Evolutionary conservation across 2,329 filamentous ascomycete genomes (phyloP).

Genomic region (Capronia americana): DNA sequence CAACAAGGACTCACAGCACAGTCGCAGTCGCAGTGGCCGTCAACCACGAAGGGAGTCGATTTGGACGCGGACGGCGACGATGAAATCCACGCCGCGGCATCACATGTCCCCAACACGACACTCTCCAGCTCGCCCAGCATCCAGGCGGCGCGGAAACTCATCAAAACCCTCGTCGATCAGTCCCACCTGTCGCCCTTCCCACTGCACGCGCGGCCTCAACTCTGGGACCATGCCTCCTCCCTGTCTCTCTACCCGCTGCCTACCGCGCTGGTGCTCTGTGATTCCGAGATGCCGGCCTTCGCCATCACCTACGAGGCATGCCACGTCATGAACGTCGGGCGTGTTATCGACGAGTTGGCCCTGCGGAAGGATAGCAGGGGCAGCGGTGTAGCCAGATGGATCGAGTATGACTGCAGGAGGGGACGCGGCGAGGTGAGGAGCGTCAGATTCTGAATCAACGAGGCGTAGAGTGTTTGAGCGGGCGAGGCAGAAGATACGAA

Average conservation of each 20-base stretch:
- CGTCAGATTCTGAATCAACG: slow-evolving; percentile 59
- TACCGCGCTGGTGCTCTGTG: slow-evolving; percentile 80
- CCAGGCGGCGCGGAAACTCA: slow-evolving; percentile 72
- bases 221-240: slow-evolving; percentile 84
- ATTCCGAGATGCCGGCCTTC: slow-evolving; percentile 81
- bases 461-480: background rate
- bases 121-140: slow-evolving; percentile 39
- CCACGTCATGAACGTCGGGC: slow-evolving; percentile 91
- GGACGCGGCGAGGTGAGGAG: slow-evolving; percentile 68
- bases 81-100: slow-evolving; percentile 37
- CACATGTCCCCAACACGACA: slow-evolving; percentile 31
- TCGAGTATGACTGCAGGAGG: slow-evolving; percentile 79
- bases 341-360: slow-evolving; percentile 59
- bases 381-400: slow-evolving; percentile 72
- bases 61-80: background rate
- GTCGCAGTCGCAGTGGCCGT: background rate
- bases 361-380: slow-evolving; percentile 55
- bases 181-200: slow-evolving; percentile 87
- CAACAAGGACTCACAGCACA: slow-evolving; percentile 32
- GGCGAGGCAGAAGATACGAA: background rate
- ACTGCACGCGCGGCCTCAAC: slow-evolving; percentile 75
- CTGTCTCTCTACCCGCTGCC: slow-evolving; percentile 88
- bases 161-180: slow-evolving; percentile 91
- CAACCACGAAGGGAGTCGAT: slow-evolving; percentile 38
- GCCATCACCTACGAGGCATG: slow-evolving; percentile 93